Conservation (phyloP, 2,329 filamentous ascomycete genomes). For the Dactylellina sp. region DNA sequence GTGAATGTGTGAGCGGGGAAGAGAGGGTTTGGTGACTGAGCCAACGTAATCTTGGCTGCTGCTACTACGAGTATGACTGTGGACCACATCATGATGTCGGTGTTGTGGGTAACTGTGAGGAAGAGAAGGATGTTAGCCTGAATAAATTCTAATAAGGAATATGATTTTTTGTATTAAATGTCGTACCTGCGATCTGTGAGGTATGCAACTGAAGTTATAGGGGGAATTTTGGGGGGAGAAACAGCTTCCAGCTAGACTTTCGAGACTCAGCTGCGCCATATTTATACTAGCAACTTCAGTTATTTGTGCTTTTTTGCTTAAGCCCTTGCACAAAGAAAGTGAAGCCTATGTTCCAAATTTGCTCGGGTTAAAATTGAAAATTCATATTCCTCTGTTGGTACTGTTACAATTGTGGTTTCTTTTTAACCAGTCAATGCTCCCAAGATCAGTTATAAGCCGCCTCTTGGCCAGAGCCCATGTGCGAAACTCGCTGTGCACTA, state of each 20-base stretch:
- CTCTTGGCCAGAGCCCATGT: slow-evolving; percentile 10
- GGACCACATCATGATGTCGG: background rate
- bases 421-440: slow-evolving; percentile 15
- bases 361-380: slow-evolving; percentile 22
- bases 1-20: slow-evolving; percentile 44
- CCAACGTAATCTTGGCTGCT: background rate
- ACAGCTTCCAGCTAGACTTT: too few relatives aligned
- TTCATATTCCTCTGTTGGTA: too few relatives aligned
- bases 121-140: background rate
- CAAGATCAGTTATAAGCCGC: background rate
- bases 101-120: background rate
- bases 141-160: too few relatives aligned
- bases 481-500: slow-evolving; percentile 3
- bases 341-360: slow-evolving; percentile 25
- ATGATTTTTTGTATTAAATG: too few relatives aligned
- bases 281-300: slow-evolving; percentile 1
- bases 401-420: too few relatives aligned
- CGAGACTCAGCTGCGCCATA: too few relatives aligned
- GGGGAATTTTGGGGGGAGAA: too few relatives aligned
- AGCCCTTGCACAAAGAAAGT: too few relatives aligned
- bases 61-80: slow-evolving; percentile 1
- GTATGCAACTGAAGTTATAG: too few relatives aligned
- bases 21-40: slow-evolving; percentile 12
- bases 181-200: too few relatives aligned
- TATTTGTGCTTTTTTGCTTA: too few relatives aligned